Conservation (phyloP, 805 yeast species). For the Hemisphaericaspora nanyangensis region DNA sequence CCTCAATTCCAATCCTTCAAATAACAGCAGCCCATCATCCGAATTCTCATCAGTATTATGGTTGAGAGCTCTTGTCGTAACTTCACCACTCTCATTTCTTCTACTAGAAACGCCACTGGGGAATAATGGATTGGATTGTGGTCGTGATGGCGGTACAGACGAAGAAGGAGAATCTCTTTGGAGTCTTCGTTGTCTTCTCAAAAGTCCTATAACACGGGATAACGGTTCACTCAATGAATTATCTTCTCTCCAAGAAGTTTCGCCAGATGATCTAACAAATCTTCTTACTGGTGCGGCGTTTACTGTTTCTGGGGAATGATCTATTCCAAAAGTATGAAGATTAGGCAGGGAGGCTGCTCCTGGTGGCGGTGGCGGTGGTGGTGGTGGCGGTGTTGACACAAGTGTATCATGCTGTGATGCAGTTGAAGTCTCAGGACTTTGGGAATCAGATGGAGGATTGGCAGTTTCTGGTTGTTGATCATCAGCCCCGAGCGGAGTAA, state of each 20-base stretch:
- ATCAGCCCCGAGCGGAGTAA: too few species aligned
- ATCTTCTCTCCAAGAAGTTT: slow-evolving; percentile 2
- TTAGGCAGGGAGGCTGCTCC: not conserved
- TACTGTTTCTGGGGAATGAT: not conserved
- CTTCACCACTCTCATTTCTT: slow-evolving; percentile 43
- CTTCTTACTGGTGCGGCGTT: slow-evolving; percentile 1
- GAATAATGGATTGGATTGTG: slow-evolving; percentile 20
- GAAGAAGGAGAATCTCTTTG: not conserved
- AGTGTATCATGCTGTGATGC: too few species aligned
- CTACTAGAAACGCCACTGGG: slow-evolving; percentile 49
- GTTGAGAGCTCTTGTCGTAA: slow-evolving; percentile 18
- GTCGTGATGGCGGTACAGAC: slow-evolving; percentile 1
- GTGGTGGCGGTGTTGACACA: not conserved
- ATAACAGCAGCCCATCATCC: slow-evolving; percentile 11
- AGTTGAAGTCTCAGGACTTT: too few species aligned
- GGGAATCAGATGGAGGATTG: too few species aligned
- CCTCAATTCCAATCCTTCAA: slow-evolving; percentile 26
- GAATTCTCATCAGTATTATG: not conserved
- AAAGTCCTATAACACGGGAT: slow-evolving; percentile 6
- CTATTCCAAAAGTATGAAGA: not conserved
- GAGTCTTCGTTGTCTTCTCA: slow-evolving; percentile 6
- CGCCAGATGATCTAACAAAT: not conserved
- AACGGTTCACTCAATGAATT: slow-evolving; percentile 2
- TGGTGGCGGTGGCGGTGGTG: not conserved
- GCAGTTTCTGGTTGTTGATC: not conserved